A percentile compares a stretch with the other conserved stretches of the same genome.
Evolutionary conservation across 2,329 filamentous ascomycete species (phyloP).

Genomic region (Cordyceps cateniannulata): DNA sequence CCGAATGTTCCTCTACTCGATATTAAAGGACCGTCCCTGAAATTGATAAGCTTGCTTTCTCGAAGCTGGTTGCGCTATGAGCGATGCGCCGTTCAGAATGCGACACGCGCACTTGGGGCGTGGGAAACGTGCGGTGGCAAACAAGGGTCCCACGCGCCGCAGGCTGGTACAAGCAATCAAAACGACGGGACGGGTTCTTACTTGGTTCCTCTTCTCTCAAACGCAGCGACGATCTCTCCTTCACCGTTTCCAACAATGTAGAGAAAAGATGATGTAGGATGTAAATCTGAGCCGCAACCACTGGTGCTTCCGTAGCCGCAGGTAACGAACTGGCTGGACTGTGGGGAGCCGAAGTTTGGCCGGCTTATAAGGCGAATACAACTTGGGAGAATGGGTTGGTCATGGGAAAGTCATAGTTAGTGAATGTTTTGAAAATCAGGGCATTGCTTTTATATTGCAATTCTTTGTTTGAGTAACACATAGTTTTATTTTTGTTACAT

Average conservation of each 20-base stretch:
- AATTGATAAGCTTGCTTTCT: neutral
- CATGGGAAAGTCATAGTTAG: no score
- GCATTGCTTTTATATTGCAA: no score
- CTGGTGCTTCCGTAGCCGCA: neutral
- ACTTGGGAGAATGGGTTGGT: no score
- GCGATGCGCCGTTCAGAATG: neutral
- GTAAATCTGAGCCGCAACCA: conserved; percentile 6
- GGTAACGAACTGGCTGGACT: neutral
- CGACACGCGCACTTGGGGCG: conserved; percentile 6
- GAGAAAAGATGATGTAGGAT: conserved; percentile 2
- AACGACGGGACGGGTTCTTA: neutral
- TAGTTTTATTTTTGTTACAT: no score
- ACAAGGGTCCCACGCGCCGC: neutral
- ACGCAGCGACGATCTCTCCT: conserved; percentile 3
- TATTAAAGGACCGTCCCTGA: neutral
- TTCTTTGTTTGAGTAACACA: no score
- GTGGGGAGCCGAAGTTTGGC: conserved; percentile 13
- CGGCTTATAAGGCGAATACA: neutral
- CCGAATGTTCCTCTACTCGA: neutral
- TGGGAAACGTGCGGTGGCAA: neutral
- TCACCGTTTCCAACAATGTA: neutral
- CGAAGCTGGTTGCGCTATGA: neutral
- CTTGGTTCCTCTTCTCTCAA: conserved; percentile 1
- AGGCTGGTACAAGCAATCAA: neutral
- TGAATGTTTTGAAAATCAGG: no score